Conservation (phyloP, 2,329 filamentous ascomycete genomes). For the Drechslera avenae region DNA sequence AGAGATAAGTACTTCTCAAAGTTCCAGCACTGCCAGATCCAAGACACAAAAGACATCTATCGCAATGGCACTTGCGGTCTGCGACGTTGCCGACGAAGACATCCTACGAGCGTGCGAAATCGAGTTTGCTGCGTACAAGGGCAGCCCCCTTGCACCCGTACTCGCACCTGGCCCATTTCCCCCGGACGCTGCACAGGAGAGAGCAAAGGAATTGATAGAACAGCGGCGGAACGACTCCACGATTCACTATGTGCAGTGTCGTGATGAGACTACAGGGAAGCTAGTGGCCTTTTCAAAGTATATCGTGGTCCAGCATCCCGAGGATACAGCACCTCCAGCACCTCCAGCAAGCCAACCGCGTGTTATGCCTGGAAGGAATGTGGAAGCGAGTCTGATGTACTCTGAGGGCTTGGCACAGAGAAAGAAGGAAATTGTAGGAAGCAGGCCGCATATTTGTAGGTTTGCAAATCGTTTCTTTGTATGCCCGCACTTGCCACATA, state of each 20-base stretch:
- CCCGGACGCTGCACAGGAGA: constrained; percentile 12
- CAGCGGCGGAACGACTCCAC: constrained; percentile 21
- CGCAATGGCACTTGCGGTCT: constrained; percentile 31
- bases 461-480: neutral
- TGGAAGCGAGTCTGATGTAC: constrained; percentile 32
- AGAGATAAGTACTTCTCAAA: no score
- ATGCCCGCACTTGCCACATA: neutral
- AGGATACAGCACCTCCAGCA: constrained; percentile 16
- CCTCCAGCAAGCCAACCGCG: constrained; percentile 14
- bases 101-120: constrained; percentile 30
- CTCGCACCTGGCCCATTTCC: constrained; percentile 37
- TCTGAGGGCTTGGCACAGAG: constrained; percentile 24
- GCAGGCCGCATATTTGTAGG: constrained; percentile 35
- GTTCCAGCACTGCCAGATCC: no score
- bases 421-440: constrained; percentile 29
- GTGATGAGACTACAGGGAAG: constrained; percentile 31
- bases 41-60: neutral
- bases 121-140: constrained; percentile 28
- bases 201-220: constrained; percentile 14
- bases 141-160: constrained; percentile 20
- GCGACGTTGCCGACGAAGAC: constrained; percentile 30
- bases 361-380: constrained; percentile 26
- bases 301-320: constrained; percentile 32
- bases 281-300: constrained; percentile 40
- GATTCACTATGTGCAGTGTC: constrained; percentile 26